These are phyloP conservation scores for Xylaria sp. DNA, from an alignment of 2,329 filamentous ascomycete genomes.

Conservation along the genomic window DNA sequence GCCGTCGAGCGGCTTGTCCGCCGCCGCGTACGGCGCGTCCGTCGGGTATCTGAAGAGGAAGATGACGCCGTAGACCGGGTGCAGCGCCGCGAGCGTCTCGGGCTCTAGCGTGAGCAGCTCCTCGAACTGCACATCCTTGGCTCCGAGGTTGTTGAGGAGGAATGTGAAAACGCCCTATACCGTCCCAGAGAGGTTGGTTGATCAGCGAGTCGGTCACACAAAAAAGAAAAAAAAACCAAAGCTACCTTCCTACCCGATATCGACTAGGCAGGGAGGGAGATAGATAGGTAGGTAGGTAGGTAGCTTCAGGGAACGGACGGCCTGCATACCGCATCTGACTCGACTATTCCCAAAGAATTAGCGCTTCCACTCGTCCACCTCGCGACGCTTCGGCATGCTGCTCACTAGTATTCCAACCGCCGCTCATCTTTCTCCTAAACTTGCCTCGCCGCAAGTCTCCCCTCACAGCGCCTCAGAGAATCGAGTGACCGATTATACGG, in stretches of 20 bases:
- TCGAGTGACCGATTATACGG: constrained; percentile 6
- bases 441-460: constrained; percentile 40
- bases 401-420: constrained; percentile 91
- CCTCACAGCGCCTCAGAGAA: constrained; percentile 14
- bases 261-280: background rate
- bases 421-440: constrained; percentile 66
- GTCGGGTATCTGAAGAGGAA: constrained; percentile 98
- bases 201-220: constrained; percentile 48
- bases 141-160: constrained; percentile 89
- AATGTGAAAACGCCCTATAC: constrained; percentile 96
- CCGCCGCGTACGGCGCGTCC: constrained; percentile 69
- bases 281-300: background rate
- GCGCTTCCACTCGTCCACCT: constrained; percentile 27
- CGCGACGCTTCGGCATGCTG: constrained; percentile 35
- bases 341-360: constrained; percentile 64
- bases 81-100: constrained; percentile 74
- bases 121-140: constrained; percentile 95
- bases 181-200: constrained; percentile 22
- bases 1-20: constrained; percentile 80
- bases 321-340: constrained; percentile 86
- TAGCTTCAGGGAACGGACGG: constrained; percentile 1
- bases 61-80: constrained; percentile 92
- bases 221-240: background rate
- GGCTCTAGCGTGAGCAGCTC: constrained; percentile 92
- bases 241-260: background rate